A percentile compares a stretch with the other conserved stretches of the same genome.
These are phyloP conservation scores for Fusarium buxicola DNA, from an alignment of 2,329 filamentous ascomycete species.

Conservation along the genomic window DNA sequence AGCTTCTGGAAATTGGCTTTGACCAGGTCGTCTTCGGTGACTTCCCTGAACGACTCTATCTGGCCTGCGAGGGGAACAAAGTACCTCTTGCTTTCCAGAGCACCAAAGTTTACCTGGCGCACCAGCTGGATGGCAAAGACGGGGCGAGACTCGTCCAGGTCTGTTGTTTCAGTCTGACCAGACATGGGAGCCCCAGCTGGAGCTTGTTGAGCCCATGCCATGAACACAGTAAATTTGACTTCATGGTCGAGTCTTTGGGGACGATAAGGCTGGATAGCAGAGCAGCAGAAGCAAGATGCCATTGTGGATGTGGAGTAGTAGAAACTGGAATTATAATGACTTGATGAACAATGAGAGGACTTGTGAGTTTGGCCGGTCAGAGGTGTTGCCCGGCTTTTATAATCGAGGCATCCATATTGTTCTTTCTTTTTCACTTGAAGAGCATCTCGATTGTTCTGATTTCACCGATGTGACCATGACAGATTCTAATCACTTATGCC, in stretches of 20 bases:
- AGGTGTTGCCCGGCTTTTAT: too few species aligned
- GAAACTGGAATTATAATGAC: too few species aligned
- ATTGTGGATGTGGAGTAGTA: too few species aligned
- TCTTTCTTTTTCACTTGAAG: too few species aligned
- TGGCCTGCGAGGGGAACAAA: constrained; percentile 4
- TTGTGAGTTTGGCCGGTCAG: too few species aligned
- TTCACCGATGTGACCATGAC: too few species aligned
- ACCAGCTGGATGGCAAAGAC: constrained; percentile 27
- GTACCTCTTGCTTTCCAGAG: constrained; percentile 20
- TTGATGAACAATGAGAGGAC: too few species aligned
- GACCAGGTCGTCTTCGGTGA: constrained; percentile 8
- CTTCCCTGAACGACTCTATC: neutral
- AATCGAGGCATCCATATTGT: too few species aligned
- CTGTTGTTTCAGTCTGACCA: neutral
- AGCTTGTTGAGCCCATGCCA: constrained; percentile 7
- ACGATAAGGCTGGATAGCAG: constrained; percentile 2
- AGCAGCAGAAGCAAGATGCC: constrained; percentile 18
- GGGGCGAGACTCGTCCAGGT: neutral
- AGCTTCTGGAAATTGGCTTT: constrained; percentile 23
- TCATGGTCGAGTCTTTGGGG: constrained; percentile 12
- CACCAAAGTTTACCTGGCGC: constrained; percentile 23
- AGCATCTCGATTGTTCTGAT: too few species aligned
- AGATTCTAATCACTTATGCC: too few species aligned
- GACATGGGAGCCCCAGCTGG: too few species aligned
- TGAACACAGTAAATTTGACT: constrained; percentile 14